Evolutionary conservation across 2,329 filamentous ascomycete genomes (phyloP).

Genomic region (Stagonosporopsis rhizophila): DNA sequence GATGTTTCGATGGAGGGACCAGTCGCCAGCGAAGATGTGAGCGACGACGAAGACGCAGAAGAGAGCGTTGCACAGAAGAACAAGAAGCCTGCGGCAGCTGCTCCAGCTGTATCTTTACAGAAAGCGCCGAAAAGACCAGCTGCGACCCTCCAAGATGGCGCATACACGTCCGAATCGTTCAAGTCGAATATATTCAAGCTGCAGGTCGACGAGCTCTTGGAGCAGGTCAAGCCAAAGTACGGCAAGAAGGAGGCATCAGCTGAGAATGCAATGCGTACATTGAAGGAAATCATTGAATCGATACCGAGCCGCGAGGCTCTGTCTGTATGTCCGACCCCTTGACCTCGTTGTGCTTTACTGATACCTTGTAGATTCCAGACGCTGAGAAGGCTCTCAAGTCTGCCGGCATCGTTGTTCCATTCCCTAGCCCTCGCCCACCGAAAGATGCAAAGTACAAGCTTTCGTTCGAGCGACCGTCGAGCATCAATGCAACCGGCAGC

Average conservation of each 20-base stretch:
- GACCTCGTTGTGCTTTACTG: conserved; percentile 4
- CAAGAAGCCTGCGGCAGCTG: conserved; percentile 2
- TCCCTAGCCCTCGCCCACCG: conserved; percentile 78
- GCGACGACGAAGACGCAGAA: conserved; percentile 29
- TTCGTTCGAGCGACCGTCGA: conserved; percentile 74
- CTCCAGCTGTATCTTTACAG: conserved; percentile 9
- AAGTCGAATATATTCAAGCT: conserved; percentile 73
- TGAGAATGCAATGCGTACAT: conserved; percentile 58
- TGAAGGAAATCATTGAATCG: conserved; percentile 65
- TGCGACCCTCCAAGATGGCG: conserved; percentile 42
- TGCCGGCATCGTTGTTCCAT: conserved; percentile 77
- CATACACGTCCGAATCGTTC: conserved; percentile 63
- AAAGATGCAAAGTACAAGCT: conserved; percentile 83
- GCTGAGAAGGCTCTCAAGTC: conserved; percentile 71
- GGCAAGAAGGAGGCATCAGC: conserved; percentile 62
- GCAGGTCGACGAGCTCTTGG: conserved; percentile 69
- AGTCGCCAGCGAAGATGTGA: conserved; percentile 17
- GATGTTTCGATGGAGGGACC: conserved; percentile 28
- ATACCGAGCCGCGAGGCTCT: conserved; percentile 60
- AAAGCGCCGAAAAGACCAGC: conserved; percentile 34
- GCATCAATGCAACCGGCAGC: conserved; percentile 88
- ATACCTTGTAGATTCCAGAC: conserved; percentile 66
- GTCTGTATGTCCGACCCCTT: conserved; percentile 41
- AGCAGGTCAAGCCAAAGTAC: conserved; percentile 64
- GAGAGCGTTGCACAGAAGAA: conserved; percentile 21